Evolutionary conservation across 108 stramenopile genomes (phyloP).

Genomic region (Skeletonema potamos): DNA sequence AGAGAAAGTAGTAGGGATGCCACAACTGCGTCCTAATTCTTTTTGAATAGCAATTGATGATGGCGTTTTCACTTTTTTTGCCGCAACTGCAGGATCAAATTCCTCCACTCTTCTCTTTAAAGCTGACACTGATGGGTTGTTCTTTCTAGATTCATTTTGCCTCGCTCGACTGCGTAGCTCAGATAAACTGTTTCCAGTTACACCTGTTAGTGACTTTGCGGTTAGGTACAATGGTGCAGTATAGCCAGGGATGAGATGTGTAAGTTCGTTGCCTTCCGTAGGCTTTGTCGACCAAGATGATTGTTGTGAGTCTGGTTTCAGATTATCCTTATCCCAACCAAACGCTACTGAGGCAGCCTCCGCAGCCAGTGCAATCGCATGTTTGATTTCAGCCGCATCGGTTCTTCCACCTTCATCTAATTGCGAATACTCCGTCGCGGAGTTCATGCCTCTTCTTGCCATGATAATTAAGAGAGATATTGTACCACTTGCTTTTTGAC

Average conservation of each 20-base stretch:
- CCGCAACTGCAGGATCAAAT: conserved; percentile 6
- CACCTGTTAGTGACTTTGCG: conserved; percentile 37
- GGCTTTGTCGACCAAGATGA: neutral
- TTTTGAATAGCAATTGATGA: conserved; percentile 26
- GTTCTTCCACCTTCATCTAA: neutral
- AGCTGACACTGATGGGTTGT: conserved; percentile 22
- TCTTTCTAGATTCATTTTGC: conserved; percentile 39
- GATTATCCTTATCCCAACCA: neutral
- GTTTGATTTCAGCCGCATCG: neutral
- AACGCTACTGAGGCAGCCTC: neutral
- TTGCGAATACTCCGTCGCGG: neutral
- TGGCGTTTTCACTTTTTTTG: conserved; percentile 36
- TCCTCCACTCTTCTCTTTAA: neutral
- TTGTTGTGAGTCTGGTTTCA: neutral
- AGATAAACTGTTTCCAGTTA: conserved; percentile 30
- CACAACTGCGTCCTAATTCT: conserved; percentile 4
- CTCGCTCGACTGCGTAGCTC: conserved; percentile 49
- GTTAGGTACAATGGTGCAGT: conserved; percentile 68
- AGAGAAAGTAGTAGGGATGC: conserved; percentile 25
- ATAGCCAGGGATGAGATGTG: conserved; percentile 81
- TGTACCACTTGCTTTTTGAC: too few species aligned
- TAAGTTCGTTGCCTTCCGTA: conserved; percentile 57
- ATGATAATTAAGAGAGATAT: too few species aligned
- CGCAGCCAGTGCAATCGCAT: neutral
- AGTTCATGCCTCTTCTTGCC: neutral